Conservation (phyloP, 2,329 filamentous ascomycete genomes). For the Xylaria digitata region DNA sequence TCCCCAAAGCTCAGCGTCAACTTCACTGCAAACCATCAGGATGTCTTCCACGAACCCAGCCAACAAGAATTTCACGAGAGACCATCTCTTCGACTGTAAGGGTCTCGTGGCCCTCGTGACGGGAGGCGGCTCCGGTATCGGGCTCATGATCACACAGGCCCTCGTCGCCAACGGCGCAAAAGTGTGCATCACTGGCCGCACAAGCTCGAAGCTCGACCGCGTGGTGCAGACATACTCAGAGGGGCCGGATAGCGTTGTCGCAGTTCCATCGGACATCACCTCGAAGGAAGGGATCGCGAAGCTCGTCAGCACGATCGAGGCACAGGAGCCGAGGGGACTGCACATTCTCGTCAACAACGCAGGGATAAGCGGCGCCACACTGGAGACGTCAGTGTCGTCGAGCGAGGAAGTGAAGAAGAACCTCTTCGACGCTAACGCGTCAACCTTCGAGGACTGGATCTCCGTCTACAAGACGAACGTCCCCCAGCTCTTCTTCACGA, state of each 20-base stretch:
- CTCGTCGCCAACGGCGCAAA: conserved; percentile 74
- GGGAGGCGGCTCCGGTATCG: conserved; percentile 70
- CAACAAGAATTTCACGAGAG: conserved; percentile 50
- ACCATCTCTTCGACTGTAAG: conserved; percentile 56
- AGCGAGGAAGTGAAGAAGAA: conserved; percentile 65
- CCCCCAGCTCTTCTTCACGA: conserved; percentile 73
- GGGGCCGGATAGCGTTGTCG: conserved; percentile 66
- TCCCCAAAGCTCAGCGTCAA: neutral
- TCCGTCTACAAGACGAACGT: conserved; percentile 80
- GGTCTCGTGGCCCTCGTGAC: conserved; percentile 60
- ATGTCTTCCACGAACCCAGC: conserved; percentile 45
- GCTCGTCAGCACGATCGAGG: conserved; percentile 67
- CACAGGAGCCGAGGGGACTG: conserved; percentile 64
- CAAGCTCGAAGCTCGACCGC: conserved; percentile 70
- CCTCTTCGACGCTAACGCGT: conserved; percentile 72
- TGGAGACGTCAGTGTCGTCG: conserved; percentile 66
- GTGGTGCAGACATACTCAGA: conserved; percentile 69
- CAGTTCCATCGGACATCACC: conserved; percentile 71
- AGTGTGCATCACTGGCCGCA: conserved; percentile 77
- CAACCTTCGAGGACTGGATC: conserved; percentile 76
- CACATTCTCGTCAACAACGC: conserved; percentile 77
- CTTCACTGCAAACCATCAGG: conserved; percentile 27
- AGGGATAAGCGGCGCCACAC: conserved; percentile 67
- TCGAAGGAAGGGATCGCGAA: conserved; percentile 68
- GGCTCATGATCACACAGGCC: conserved; percentile 75